These are phyloP conservation scores for Alternaria longipes DNA, from an alignment of 2,329 filamentous ascomycete species.

Conservation along the genomic window DNA sequence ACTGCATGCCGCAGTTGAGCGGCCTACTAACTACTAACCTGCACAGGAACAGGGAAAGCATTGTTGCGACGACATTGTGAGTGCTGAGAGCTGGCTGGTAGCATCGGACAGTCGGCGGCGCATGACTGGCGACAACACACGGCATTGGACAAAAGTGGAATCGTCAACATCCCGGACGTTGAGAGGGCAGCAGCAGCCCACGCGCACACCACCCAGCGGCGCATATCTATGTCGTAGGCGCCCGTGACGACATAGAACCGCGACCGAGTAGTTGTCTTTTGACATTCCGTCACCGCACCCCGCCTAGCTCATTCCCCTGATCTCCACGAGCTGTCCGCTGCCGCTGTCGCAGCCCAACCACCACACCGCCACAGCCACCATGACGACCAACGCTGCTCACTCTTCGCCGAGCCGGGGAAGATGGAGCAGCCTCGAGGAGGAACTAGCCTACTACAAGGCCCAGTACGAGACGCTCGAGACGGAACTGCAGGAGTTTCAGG, in stretches of 20 bases:
- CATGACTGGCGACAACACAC: conserved; percentile 36
- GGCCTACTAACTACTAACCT: conserved; percentile 46
- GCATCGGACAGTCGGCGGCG: conserved; percentile 32
- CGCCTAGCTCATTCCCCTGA: conserved; percentile 40
- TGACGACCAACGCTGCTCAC: conserved; percentile 24
- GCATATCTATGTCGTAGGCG: conserved; percentile 9
- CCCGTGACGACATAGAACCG: conserved; percentile 8
- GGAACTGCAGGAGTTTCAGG: conserved; percentile 92
- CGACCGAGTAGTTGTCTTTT: conserved; percentile 14
- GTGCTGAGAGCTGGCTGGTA: conserved; percentile 24
- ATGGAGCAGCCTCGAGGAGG: conserved; percentile 67
- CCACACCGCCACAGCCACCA: conserved; percentile 40
- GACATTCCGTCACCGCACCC: conserved; percentile 21
- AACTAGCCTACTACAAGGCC: conserved; percentile 91
- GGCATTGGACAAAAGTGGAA: conserved; percentile 28
- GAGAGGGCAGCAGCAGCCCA: conserved; percentile 29
- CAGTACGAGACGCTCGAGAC: conserved; percentile 93
- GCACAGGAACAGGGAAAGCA: conserved; percentile 39
- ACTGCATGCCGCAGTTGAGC: conserved; percentile 32
- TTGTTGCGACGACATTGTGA: conserved; percentile 15
- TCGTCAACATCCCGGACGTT: conserved; percentile 25
- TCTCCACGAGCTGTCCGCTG: conserved; percentile 23
- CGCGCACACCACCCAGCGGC: conserved; percentile 20
- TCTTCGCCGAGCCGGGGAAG: conserved; percentile 45
- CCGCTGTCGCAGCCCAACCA: conserved; percentile 33